Conservation (phyloP, 2,329 filamentous ascomycete genomes). For the Stemphylium lycopersici region DNA sequence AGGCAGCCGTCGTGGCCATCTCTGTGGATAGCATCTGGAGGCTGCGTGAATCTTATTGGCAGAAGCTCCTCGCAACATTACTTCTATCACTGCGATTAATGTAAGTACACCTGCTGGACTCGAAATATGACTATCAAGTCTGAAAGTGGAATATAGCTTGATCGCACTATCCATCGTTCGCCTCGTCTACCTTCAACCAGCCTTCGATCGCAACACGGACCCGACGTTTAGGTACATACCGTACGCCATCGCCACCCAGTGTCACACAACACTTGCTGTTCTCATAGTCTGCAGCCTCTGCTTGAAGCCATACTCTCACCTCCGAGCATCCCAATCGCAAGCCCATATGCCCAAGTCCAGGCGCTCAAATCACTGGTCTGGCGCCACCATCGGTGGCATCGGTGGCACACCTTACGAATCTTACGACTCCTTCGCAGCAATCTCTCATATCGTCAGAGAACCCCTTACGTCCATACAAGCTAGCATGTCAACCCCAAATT, state of each 20-base stretch:
- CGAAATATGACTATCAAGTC: neutral
- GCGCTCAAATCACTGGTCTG: conserved; percentile 25
- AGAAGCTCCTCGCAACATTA: conserved; percentile 22
- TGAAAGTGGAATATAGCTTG: conserved; percentile 21
- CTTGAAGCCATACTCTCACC: conserved; percentile 22
- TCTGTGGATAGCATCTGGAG: conserved; percentile 25
- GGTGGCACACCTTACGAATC: conserved; percentile 28
- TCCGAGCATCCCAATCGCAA: conserved; percentile 12
- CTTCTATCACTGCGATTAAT: conserved; percentile 29
- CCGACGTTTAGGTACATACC: conserved; percentile 28
- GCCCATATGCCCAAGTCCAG: conserved; percentile 8
- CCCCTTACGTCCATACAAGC: conserved; percentile 25
- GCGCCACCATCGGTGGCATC: conserved; percentile 30
- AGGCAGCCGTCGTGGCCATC: conserved; percentile 24
- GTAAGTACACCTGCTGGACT: conserved; percentile 15
- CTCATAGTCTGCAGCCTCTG: conserved; percentile 31
- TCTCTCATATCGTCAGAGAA: conserved; percentile 13
- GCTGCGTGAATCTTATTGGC: conserved; percentile 19
- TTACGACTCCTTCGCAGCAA: conserved; percentile 10
- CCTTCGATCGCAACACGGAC: conserved; percentile 14
- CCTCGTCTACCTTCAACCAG: conserved; percentile 25
- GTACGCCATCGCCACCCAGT: conserved; percentile 31
- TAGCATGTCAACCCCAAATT: conserved; percentile 23
- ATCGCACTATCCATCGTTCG: conserved; percentile 29
- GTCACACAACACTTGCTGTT: conserved; percentile 29